A percentile compares a stretch with the other conserved stretches of the same genome.
These are phyloP conservation scores for Lentinula raphanica DNA, from an alignment of 768 basidiomycete genomes.

Conservation along the genomic window DNA sequence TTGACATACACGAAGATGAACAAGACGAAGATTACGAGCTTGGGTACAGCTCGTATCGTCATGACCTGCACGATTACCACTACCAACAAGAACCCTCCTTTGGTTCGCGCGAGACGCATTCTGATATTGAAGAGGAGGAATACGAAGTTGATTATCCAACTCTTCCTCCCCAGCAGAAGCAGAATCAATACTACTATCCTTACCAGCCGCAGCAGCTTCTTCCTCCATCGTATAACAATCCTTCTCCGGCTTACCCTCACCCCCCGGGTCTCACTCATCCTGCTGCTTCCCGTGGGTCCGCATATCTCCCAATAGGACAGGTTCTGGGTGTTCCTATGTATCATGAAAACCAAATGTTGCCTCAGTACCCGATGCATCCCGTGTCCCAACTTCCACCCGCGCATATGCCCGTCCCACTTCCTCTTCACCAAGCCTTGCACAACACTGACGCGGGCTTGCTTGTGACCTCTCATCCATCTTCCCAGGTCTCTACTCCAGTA, in stretches of 20 bases:
- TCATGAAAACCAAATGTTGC: slow-evolving; percentile 8
- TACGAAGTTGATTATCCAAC: slow-evolving; percentile 6
- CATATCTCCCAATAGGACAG: not conserved
- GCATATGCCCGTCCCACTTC: slow-evolving; percentile 11
- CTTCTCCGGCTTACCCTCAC: slow-evolving; percentile 12
- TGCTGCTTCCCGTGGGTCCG: slow-evolving; percentile 3
- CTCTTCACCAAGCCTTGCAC: not conserved
- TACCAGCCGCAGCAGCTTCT: slow-evolving; percentile 16
- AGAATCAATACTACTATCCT: slow-evolving; percentile 16
- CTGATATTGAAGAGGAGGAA: slow-evolving; percentile 5
- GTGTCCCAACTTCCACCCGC: slow-evolving; percentile 14
- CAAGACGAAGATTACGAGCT: slow-evolving; percentile 46
- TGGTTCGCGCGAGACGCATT: slow-evolving; percentile 7
- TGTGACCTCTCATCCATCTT: slow-evolving; percentile 17
- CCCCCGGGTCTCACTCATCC: slow-evolving; percentile 9
- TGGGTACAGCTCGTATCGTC: slow-evolving; percentile 26
- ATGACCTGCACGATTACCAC: slow-evolving; percentile 19
- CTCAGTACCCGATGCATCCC: slow-evolving; percentile 30
- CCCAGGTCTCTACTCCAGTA: slow-evolving; percentile 8
- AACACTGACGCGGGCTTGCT: not conserved
- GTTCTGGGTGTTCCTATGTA: not conserved
- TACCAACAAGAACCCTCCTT: slow-evolving; percentile 12
- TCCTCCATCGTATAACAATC: not conserved
- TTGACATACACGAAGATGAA: slow-evolving; percentile 73
- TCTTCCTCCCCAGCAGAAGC: slow-evolving; percentile 28